Evolutionary conservation across 371 early-diverging fungal genomes (phyloP), one percentile per base, ranked within the genome.

Genomic region (Rhizomucor miehei): DNA sequence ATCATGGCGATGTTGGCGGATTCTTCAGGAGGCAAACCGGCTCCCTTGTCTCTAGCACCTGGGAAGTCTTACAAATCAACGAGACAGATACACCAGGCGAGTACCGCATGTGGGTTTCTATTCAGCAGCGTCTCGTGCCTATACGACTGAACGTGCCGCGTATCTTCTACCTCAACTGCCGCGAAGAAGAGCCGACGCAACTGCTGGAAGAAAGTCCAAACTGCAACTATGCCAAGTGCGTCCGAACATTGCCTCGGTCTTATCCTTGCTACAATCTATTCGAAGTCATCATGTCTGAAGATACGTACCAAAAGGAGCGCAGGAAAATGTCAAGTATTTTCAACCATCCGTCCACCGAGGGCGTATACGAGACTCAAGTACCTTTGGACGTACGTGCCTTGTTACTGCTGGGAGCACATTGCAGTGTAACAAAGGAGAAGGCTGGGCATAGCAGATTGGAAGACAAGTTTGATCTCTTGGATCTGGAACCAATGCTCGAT

Each of bases 281-380:
- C 65, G 85, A 87, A 62, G 76, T 93, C 57, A 67, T 67, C 35
- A 90, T 96, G 90, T 47, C 85, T 3, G 99, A 98, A 66, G 52
- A 60, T 6, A 77, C 81, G 6, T 98, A 84, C 66, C 81, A 75
- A 14, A 75, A 80, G 34, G 86, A 94, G 65, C 66, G 71, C 19
- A 81, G 81, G 54, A 80, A 85, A 51, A 86, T 94, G 67, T 62
- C 85, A 1, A 79, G 79, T 20, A 81, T 95, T 39, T 92, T 94
- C 62, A 90, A 87, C 57, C 89, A 95, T 63, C 90, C 91, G 10
- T 75, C 86, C n/a, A 87, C 94, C 12, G 92, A 89, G 53, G 94
- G 94, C 21, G 94, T 94, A 0, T 98, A 96, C 65, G 97, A 97
- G 73, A 88, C 92, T 0, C 87, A 93, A 52, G 66, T 95, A 1